These are phyloP conservation scores for Pythium brassicae DNA, from an alignment of 352 stramenopile genomes.

Conservation along the genomic window DNA sequence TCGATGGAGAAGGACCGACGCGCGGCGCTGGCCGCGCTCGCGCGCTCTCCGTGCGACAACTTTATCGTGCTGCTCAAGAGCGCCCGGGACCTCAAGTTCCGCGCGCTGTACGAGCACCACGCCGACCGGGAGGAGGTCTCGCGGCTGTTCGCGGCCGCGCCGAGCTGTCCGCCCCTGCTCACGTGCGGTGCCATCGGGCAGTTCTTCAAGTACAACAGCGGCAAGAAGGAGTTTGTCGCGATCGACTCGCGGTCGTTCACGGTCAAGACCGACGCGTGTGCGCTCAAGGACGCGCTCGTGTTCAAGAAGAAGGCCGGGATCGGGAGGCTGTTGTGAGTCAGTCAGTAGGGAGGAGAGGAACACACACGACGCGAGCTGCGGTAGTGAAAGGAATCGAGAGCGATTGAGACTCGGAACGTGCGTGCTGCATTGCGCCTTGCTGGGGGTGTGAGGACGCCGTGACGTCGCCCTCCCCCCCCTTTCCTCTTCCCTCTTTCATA, in stretches of 20 bases:
- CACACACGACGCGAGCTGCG: too few relatives aligned
- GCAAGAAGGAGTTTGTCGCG: slow-evolving; percentile 71
- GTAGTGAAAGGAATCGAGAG: background rate
- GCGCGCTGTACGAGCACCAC: slow-evolving; percentile 67
- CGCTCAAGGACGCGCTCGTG: slow-evolving; percentile 47
- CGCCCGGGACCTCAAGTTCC: slow-evolving; percentile 68
- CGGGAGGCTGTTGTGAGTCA: slow-evolving; percentile 1
- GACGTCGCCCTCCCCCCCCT: too few relatives aligned
- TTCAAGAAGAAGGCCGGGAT: slow-evolving; percentile 35
- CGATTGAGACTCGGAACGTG: background rate
- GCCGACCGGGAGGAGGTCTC: slow-evolving; percentile 34
- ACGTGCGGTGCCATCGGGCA: slow-evolving; percentile 40
- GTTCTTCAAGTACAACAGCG: slow-evolving; percentile 85
- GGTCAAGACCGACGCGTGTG: slow-evolving; percentile 67
- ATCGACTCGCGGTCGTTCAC: slow-evolving; percentile 70
- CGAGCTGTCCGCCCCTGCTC: slow-evolving; percentile 24
- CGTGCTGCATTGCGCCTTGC: background rate
- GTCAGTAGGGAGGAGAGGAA: background rate
- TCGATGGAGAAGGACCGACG: slow-evolving; percentile 56
- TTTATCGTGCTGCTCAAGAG: slow-evolving; percentile 78
- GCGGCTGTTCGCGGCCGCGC: slow-evolving; percentile 35
- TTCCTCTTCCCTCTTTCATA: too few relatives aligned
- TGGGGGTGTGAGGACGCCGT: too few relatives aligned
- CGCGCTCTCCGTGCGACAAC: slow-evolving; percentile 48
- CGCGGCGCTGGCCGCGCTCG: slow-evolving; percentile 36